Base-by-base conservation (phyloP, 1,284 basidiomycete species). In the Fomitiporia mediterranea region DNA sequence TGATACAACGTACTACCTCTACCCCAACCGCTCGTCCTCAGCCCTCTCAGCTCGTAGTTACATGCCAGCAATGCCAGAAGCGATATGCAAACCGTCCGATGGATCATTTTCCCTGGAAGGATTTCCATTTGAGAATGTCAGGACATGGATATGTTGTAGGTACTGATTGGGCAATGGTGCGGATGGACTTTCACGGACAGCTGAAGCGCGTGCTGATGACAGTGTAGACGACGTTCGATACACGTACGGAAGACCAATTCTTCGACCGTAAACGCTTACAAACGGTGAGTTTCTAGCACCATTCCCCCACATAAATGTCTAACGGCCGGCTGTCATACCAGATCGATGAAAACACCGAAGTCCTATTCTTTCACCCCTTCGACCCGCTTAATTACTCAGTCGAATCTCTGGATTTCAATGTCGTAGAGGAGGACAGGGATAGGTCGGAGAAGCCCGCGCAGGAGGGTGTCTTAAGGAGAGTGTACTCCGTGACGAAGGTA, bases 251-350 rank as follows among this genome's bases (percentile, higher is more conserved):
- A 6, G 51, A 52, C 17, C 51, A 52, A 13, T 52, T 32, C 37
- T 52, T 43, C 38, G 51, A 52, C 34, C 30, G 39, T 27, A 43
- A 27, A 13, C 51, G 51, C 34, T 40, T 52, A 15, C 51, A 52
- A 21, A 52, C 51, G n/a, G 51, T 52, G 7, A 15, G 51, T 17
- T 28, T 7, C 28, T 7, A 11, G 5, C 2, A 23, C 19, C 48
- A 17, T 37, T 9, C 37, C 15, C 13, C n/a, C 7, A 21, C 48
- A 32, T 3, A 43, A 43, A 30, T 52, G n/a, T 43, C 27, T 43
- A 23, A 23, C 43, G 27, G 43, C 27, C 43, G n/a, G n/a, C n/a
- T n/a, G n/a, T n/a, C 17, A 13, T 15, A 28, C 5, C 28, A 52
- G 51, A 52, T 52, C 28, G 51, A 52, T 9, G 51, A 52, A 15